Conservation (phyloP, 345 rosid species). For the Boechera stricta region DNA sequence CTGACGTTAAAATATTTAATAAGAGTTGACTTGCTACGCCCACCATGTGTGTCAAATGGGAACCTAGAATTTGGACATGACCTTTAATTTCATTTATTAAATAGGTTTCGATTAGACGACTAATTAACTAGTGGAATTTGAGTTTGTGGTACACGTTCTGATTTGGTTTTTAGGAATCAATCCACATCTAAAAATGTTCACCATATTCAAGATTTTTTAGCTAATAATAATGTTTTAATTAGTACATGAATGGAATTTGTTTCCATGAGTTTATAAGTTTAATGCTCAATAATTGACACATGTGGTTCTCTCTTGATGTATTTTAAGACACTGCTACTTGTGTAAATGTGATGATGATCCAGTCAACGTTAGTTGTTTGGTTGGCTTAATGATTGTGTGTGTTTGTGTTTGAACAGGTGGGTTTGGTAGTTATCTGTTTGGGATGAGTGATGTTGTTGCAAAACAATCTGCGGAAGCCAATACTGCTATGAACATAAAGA, state of each 20-base stretch:
- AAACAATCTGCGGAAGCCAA: constrained; percentile 57
- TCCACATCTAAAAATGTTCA: background rate
- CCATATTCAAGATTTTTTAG: too few species aligned
- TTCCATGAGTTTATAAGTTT: too few species aligned
- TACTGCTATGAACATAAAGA: constrained; percentile 55
- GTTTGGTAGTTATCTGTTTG: constrained; percentile 68
- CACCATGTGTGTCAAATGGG: constrained; percentile 24
- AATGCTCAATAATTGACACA: background rate
- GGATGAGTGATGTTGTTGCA: constrained; percentile 60
- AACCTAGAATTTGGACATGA: constrained; percentile 18
- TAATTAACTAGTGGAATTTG: constrained; percentile 5
- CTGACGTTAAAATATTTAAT: constrained; percentile 17
- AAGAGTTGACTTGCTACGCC: constrained; percentile 33
- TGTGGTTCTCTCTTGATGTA: background rate
- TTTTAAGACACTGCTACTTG: too few species aligned
- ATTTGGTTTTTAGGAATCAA: background rate
- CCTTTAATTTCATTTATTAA: background rate
- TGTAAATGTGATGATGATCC: too few species aligned
- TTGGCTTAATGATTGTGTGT: background rate
- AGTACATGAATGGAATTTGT: too few species aligned
- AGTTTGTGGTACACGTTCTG: background rate
- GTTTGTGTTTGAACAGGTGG: constrained; percentile 52
- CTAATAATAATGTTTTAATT: background rate
- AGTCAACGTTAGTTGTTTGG: background rate
- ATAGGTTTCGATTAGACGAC: background rate